phyloP scores from a whole-genome alignment of 2,329 filamentous ascomycete species.

The Tolypocladium paradoxum region DNA sequence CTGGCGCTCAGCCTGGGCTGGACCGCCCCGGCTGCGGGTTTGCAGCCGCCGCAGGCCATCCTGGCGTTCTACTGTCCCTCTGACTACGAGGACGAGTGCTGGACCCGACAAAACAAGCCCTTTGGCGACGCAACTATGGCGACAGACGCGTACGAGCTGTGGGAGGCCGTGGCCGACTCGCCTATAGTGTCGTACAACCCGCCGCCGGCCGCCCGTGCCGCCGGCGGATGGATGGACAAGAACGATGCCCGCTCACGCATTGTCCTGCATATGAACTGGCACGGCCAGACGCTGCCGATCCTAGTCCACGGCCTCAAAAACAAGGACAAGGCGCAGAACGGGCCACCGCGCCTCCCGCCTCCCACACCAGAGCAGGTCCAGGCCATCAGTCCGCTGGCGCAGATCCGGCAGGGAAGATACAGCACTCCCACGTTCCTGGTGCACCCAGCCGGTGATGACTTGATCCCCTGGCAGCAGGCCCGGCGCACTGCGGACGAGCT shows the following conservation, averaged over 20 bases:
- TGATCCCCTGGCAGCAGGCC: conserved; percentile 20
- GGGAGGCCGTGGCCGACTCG: conserved; percentile 13
- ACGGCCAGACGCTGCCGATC: conserved; percentile 23
- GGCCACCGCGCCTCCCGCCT: neutral
- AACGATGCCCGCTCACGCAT: conserved; percentile 25
- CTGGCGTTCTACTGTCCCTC: conserved; percentile 32
- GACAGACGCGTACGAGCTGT: conserved; percentile 13
- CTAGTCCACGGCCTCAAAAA: conserved; percentile 18
- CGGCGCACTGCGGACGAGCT: conserved; percentile 11
- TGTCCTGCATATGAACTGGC: conserved; percentile 31
- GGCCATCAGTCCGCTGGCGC: conserved; percentile 17
- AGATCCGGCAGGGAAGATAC: conserved; percentile 19
- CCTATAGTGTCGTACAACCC: conserved; percentile 11
- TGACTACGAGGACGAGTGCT: conserved; percentile 23
- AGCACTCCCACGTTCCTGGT: conserved; percentile 22
- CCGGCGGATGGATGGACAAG: conserved; percentile 12
- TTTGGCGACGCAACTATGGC: neutral
- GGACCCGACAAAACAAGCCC: conserved; percentile 9
- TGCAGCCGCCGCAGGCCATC: conserved; percentile 29
- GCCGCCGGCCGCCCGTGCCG: neutral
- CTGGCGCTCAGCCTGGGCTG: conserved; percentile 33
- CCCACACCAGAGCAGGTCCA: conserved; percentile 6
- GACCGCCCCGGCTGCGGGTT: conserved; percentile 16
- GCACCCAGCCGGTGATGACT: conserved; percentile 18
- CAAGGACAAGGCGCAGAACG: neutral